A percentile compares a stretch with the other conserved stretches of the same genome.
Conservation (phyloP, 176 grass and related monocot genomes). For the Hordeum vulgare region DNA sequence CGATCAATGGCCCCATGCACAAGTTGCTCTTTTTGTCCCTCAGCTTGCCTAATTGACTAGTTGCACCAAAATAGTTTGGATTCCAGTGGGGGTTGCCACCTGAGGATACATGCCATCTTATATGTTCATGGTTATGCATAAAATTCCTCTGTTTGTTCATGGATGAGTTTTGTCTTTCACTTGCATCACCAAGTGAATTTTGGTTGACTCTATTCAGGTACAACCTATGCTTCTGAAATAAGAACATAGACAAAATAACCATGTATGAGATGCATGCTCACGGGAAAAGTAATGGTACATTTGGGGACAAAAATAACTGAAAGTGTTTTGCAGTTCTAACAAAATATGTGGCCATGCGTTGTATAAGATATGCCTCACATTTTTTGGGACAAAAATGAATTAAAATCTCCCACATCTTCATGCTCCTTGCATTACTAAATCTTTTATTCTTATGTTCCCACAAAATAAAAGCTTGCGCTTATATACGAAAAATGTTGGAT, state of each 20-base stretch:
- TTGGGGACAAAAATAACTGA: too few species aligned
- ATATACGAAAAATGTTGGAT: background rate
- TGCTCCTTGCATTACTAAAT: background rate
- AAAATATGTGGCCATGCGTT: background rate
- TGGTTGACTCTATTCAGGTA: slow-evolving; percentile 34
- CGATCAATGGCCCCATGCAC: background rate
- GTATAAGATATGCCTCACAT: background rate
- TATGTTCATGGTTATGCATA: slow-evolving; percentile 5
- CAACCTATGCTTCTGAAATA: slow-evolving; percentile 62
- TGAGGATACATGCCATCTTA: slow-evolving; percentile 4
- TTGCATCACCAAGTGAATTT: background rate
- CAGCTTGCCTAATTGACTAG: background rate
- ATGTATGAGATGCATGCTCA: slow-evolving; percentile 22
- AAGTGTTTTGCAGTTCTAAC: background rate
- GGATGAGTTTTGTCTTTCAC: background rate
- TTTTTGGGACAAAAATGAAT: background rate
- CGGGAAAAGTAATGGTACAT: too few species aligned
- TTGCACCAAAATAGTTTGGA: background rate
- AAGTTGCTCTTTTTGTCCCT: background rate
- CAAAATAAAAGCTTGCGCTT: background rate
- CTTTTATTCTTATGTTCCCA: background rate
- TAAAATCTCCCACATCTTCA: background rate
- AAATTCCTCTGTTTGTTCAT: slow-evolving; percentile 9
- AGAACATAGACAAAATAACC: background rate
- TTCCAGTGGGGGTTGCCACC: background rate